Conservation (phyloP, 2,329 filamentous ascomycete species). For the Raffaelea arxii region DNA sequence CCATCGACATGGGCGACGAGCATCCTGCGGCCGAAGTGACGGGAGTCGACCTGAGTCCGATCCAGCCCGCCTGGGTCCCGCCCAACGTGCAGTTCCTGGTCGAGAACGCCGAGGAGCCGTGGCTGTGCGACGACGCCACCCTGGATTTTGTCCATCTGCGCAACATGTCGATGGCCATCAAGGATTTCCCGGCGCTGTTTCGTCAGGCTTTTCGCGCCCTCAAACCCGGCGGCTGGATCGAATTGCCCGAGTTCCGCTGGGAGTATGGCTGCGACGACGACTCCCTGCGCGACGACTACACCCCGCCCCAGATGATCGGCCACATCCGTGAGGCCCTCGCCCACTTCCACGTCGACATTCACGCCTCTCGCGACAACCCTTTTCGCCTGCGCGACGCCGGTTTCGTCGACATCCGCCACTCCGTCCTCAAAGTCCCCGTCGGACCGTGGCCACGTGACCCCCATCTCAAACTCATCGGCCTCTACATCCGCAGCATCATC, state of each 20-base stretch:
- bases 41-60: slow-evolving; percentile 28
- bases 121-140: slow-evolving; percentile 28
- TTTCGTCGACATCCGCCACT: too few relatives aligned
- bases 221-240: too few relatives aligned
- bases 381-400: too few relatives aligned
- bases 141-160: slow-evolving; percentile 47
- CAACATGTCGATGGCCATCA: slow-evolving; percentile 27
- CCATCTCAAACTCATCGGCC: not conserved
- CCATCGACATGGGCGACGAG: slow-evolving; percentile 24
- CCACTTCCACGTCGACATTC: too few relatives aligned
- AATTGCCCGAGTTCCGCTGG: too few relatives aligned
- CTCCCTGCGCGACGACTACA: too few relatives aligned
- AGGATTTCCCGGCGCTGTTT: slow-evolving; percentile 22
- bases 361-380: too few relatives aligned
- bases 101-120: slow-evolving; percentile 35
- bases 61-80: slow-evolving; percentile 25
- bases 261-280: too few relatives aligned
- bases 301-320: too few relatives aligned
- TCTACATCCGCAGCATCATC: slow-evolving; percentile 13
- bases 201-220: slow-evolving; percentile 7
- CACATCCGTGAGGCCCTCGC: too few relatives aligned
- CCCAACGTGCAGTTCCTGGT: slow-evolving; percentile 5
- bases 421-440: too few relatives aligned
- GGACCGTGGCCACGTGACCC: too few relatives aligned
- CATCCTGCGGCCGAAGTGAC: slow-evolving; percentile 3